These are phyloP conservation scores for Farysia itapuensis DNA, from an alignment of 1,284 basidiomycete genomes.

Conservation along the genomic window DNA sequence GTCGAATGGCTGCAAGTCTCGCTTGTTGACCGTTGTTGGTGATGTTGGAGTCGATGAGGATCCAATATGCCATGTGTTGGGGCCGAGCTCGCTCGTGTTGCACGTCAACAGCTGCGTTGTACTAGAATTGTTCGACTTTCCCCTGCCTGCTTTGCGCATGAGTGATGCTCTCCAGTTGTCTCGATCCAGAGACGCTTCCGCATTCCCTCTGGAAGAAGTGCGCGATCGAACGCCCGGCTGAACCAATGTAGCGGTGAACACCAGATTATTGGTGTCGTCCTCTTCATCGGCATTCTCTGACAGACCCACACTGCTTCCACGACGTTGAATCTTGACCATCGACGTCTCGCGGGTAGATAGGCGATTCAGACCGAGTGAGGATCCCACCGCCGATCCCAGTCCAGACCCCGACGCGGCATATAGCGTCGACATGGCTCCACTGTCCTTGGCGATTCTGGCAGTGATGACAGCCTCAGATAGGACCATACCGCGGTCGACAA, in stretches of 20 bases:
- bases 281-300: slow-evolving; percentile 29
- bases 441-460: slow-evolving; percentile 38
- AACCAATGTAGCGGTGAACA: slow-evolving; percentile 30
- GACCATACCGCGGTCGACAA: slow-evolving; percentile 53
- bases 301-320: slow-evolving; percentile 36
- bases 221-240: slow-evolving; percentile 32
- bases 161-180: slow-evolving; percentile 34
- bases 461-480: slow-evolving; percentile 51
- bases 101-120: slow-evolving; percentile 17
- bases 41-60: slow-evolving; percentile 30
- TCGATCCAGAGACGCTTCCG: slow-evolving; percentile 10
- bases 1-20: too few relatives aligned
- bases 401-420: slow-evolving; percentile 28
- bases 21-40: slow-evolving; percentile 6
- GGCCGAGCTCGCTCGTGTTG: slow-evolving; percentile 15
- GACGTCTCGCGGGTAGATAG: slow-evolving; percentile 38
- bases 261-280: slow-evolving; percentile 22
- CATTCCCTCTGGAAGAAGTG: slow-evolving; percentile 13
- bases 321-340: slow-evolving; percentile 42
- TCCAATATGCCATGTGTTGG: slow-evolving; percentile 15
- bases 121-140: slow-evolving; percentile 28
- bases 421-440: slow-evolving; percentile 23
- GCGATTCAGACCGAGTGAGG: slow-evolving; percentile 41
- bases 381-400: slow-evolving; percentile 43
- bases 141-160: slow-evolving; percentile 28